These are phyloP conservation scores for Daldinia grandis DNA, from an alignment of 495 filamentous ascomycete genomes.

Conservation along the genomic window DNA sequence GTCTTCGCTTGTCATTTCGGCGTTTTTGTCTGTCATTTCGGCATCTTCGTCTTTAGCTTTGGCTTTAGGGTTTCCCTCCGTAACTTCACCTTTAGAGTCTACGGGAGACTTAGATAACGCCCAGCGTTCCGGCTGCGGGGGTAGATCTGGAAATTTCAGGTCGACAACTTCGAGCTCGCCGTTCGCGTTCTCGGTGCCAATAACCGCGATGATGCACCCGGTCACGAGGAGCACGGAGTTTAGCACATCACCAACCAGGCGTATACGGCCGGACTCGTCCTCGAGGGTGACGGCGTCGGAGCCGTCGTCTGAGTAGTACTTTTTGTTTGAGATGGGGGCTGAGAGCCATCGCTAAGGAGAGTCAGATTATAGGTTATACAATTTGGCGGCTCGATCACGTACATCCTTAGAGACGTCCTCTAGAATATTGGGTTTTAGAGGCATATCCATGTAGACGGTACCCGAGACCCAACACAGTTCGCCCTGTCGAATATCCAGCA, in stretches of 20 bases:
- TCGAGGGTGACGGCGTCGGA: conserved; percentile 83
- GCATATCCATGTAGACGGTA: conserved; percentile 97
- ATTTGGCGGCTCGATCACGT: conserved; percentile 42
- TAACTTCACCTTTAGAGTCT: conserved; percentile 25
- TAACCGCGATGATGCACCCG: conserved; percentile 86
- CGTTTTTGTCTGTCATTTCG: conserved; percentile 50
- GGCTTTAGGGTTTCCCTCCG: background rate
- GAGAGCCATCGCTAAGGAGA: conserved; percentile 77
- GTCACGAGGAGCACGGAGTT: conserved; percentile 78
- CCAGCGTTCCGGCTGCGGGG: conserved; percentile 83
- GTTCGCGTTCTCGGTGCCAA: conserved; percentile 91
- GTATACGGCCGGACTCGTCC: conserved; percentile 93
- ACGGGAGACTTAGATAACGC: conserved; percentile 53
- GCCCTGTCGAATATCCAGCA: conserved; percentile 94
- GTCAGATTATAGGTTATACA: background rate
- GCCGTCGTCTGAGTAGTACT: conserved; percentile 71
- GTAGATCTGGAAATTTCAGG: conserved; percentile 83
- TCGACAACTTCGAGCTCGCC: conserved; percentile 95
- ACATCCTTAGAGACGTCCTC: conserved; percentile 95
- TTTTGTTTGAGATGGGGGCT: conserved; percentile 79
- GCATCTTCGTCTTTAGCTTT: conserved; percentile 9
- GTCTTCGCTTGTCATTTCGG: conserved; percentile 51
- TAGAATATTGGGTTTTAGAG: conserved; percentile 94
- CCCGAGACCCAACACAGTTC: conserved; percentile 95
- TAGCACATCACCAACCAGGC: conserved; percentile 74